A percentile compares a stretch with the other conserved stretches of the same genome.
Evolutionary conservation across 2,329 filamentous ascomycete genomes (phyloP).

Genomic region (Phialemoniopsis sp.): DNA sequence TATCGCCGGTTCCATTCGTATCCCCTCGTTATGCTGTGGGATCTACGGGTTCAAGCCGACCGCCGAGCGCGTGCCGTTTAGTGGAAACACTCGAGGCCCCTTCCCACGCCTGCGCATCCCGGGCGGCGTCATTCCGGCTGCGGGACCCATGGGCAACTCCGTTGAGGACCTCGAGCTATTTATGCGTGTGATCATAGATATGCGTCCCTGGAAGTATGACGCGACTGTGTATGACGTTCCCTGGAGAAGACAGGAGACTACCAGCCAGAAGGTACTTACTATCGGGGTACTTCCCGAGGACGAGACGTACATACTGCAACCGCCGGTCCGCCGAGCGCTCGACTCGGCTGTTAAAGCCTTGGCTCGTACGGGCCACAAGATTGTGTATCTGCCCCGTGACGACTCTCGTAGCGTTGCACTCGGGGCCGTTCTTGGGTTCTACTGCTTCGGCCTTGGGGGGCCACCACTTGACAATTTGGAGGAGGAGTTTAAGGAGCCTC

Average conservation of each 20-base stretch:
- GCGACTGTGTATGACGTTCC: constrained; percentile 17
- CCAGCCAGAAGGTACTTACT: too few relatives aligned
- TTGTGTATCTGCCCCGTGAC: too few relatives aligned
- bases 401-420: too few relatives aligned
- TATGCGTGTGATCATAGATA: constrained; percentile 42
- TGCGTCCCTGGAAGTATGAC: constrained; percentile 49
- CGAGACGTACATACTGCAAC: too few relatives aligned
- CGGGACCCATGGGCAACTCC: constrained; percentile 59
- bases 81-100: constrained; percentile 29
- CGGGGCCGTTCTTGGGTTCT: too few relatives aligned
- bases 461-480: too few relatives aligned
- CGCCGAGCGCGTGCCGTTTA: too few relatives aligned
- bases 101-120: constrained; percentile 57
- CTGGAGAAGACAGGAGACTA: too few relatives aligned
- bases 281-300: too few relatives aligned
- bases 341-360: constrained; percentile 22
- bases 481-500: too few relatives aligned
- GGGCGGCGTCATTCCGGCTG: constrained; percentile 50
- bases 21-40: constrained; percentile 23
- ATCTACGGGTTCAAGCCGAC: constrained; percentile 15
- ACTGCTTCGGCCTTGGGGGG: too few relatives aligned
- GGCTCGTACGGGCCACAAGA: too few relatives aligned
- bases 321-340: constrained; percentile 54
- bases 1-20: constrained; percentile 18
- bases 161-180: constrained; percentile 46